phyloP scores from a whole-genome alignment of 805 yeast genomes.

The Saccharomycopsis sp. region DNA sequence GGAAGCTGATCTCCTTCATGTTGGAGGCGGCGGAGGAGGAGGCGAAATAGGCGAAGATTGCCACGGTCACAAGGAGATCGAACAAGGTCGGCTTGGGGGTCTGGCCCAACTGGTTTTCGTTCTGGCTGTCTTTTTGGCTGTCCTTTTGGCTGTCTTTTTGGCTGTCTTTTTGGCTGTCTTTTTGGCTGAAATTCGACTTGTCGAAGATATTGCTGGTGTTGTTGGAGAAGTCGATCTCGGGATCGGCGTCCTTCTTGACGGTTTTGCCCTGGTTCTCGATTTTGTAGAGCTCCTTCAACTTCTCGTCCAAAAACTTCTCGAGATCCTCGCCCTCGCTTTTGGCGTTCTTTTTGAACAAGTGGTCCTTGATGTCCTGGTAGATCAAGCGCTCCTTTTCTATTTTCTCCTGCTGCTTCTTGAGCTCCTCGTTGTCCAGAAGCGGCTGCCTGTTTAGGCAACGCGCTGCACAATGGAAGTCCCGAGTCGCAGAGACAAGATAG shows the following conservation, averaged over 20 bases:
- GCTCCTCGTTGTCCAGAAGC: not conserved
- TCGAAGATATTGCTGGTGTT: not conserved
- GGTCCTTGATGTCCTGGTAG: not conserved
- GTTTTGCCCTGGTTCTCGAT: slow-evolving; percentile 8
- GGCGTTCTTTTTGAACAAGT: not conserved
- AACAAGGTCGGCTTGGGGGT: slow-evolving; percentile 15
- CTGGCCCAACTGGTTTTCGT: not conserved
- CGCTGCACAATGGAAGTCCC: not conserved
- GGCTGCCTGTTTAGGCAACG: not conserved
- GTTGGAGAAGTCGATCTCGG: not conserved
- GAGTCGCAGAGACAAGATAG: not conserved
- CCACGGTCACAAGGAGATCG: slow-evolving; percentile 13
- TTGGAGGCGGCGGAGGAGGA: slow-evolving; percentile 8
- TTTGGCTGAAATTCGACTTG: not conserved
- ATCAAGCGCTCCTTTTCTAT: not conserved
- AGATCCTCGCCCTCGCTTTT: not conserved
- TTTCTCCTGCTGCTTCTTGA: slow-evolving; percentile 1
- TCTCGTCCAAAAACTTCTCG: slow-evolving; percentile 7
- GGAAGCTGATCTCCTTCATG: slow-evolving; percentile 73
- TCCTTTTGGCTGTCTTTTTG: not conserved
- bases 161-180: not conserved
- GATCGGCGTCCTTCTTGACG: not conserved
- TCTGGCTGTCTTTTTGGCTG: slow-evolving; percentile 1
- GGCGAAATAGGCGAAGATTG: slow-evolving; percentile 4
- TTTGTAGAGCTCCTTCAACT: slow-evolving; percentile 6